phyloP scores from a whole-genome alignment of 2,329 filamentous ascomycete species.

The Seiridium cupressi region DNA sequence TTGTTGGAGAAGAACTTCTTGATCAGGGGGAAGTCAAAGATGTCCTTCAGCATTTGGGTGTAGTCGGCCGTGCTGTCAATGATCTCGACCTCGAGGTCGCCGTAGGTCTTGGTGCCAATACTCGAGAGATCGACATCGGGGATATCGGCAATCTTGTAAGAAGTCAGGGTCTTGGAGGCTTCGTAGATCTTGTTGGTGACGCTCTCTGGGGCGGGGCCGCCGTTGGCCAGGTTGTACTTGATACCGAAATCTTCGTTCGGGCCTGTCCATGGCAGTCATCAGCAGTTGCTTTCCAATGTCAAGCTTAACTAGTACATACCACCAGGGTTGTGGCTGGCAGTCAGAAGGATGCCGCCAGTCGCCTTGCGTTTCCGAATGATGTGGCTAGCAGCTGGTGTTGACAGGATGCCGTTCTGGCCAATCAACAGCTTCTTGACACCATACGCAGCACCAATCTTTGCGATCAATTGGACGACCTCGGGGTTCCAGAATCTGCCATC shows the following conservation, averaged over 20 bases:
- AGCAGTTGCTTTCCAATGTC: not conserved
- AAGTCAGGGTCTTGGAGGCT: conserved; percentile 81
- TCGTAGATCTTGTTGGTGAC: conserved; percentile 99
- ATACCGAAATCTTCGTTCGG: conserved; percentile 96
- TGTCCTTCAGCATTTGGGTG: conserved; percentile 91
- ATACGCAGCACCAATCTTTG: conserved; percentile 94
- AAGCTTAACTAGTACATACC: conserved; percentile 53
- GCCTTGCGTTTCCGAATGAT: conserved; percentile 92
- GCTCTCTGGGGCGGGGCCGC: conserved; percentile 90
- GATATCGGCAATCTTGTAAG: conserved; percentile 89
- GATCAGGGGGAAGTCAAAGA: conserved; percentile 97
- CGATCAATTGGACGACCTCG: conserved; percentile 93
- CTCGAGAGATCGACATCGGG: conserved; percentile 81
- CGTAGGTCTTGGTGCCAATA: conserved; percentile 82
- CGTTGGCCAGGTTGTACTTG: conserved; percentile 98
- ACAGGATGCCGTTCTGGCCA: conserved; percentile 94
- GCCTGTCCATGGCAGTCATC: conserved; percentile 47
- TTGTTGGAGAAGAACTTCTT: conserved; percentile 87
- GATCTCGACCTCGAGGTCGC: conserved; percentile 87
- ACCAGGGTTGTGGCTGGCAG: conserved; percentile 96
- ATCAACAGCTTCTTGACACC: conserved; percentile 98
- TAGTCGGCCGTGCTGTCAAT: conserved; percentile 94
- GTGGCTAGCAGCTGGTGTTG: conserved; percentile 93
- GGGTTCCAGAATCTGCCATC: conserved; percentile 98
- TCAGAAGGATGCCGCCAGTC: conserved; percentile 94